Conservation (phyloP, 768 basidiomycete genomes). For the Galerina marginata region DNA sequence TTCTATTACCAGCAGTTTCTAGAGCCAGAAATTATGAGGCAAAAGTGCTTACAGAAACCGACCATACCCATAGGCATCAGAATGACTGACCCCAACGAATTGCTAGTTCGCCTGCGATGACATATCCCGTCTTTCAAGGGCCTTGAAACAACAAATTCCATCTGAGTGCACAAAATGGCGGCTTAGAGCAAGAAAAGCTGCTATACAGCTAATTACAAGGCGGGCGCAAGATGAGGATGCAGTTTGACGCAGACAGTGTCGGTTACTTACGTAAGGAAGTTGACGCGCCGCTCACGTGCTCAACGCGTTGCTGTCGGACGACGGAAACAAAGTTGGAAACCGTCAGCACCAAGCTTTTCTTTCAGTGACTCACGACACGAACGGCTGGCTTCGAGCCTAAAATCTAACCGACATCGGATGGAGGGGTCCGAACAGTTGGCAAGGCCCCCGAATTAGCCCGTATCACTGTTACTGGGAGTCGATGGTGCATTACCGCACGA, state of each 20-base stretch:
- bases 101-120: slow-evolving; percentile 88
- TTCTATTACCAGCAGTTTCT: slow-evolving; percentile 33
- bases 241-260: background rate
- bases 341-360: no score
- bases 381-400: no score
- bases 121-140: slow-evolving; percentile 78
- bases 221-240: background rate
- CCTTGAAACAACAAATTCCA: slow-evolving; percentile 58
- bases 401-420: no score
- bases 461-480: no score
- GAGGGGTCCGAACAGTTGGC: no score
- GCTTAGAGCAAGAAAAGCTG: background rate
- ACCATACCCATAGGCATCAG: slow-evolving; percentile 72
- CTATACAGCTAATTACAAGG: background rate
- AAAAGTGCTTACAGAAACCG: slow-evolving; percentile 70
- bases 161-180: slow-evolving; percentile 46
- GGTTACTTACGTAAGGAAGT: no score
- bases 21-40: background rate
- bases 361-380: no score
- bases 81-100: slow-evolving; percentile 76
- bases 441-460: no score
- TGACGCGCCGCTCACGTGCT: no score
- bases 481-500: no score
- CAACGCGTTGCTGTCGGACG: no score
- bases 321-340: no score